Conservation (phyloP, 108 stramenopile species). For the Skeletonema tropicum region DNA sequence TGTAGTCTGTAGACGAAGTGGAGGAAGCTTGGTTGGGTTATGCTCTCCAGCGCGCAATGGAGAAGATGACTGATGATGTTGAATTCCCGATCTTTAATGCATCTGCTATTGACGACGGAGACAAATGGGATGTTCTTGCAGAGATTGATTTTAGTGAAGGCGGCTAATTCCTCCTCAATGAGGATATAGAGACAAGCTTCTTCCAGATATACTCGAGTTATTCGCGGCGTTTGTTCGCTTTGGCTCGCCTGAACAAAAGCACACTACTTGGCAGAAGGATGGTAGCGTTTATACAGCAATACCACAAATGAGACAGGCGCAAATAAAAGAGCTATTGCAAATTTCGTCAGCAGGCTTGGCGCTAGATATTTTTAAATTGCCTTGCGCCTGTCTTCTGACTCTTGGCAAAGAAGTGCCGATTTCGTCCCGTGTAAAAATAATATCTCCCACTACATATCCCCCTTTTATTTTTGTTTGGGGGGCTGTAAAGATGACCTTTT, state of each 20-base stretch:
- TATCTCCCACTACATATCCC: no score
- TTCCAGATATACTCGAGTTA: conserved; percentile 19
- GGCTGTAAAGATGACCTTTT: no score
- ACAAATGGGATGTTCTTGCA: conserved; percentile 11
- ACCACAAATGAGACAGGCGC: conserved; percentile 18
- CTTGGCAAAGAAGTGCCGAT: no score
- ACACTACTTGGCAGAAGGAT: conserved; percentile 25
- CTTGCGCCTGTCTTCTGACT: no score
- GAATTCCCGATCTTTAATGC: conserved; percentile 3
- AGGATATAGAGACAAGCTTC: conserved; percentile 9
- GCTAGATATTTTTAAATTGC: no score
- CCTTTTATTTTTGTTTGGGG: no score
- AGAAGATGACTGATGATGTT: neutral
- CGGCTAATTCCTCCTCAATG: conserved; percentile 12
- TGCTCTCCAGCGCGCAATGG: conserved; percentile 11
- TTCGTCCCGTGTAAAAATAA: no score
- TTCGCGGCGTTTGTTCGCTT: conserved; percentile 17
- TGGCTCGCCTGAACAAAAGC: conserved; percentile 8
- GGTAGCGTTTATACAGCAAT: conserved; percentile 21
- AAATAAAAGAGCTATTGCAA: no score
- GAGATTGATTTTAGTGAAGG: conserved; percentile 24
- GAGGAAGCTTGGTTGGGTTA: neutral
- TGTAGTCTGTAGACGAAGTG: conserved; percentile 15
- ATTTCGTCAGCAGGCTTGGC: no score
- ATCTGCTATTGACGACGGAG: conserved; percentile 9